Percentiles rank a stretch among this genome's conserved stretches.
Conservation (phyloP, 2,329 filamentous ascomycete species). For the Trichocomaceae sp. region DNA sequence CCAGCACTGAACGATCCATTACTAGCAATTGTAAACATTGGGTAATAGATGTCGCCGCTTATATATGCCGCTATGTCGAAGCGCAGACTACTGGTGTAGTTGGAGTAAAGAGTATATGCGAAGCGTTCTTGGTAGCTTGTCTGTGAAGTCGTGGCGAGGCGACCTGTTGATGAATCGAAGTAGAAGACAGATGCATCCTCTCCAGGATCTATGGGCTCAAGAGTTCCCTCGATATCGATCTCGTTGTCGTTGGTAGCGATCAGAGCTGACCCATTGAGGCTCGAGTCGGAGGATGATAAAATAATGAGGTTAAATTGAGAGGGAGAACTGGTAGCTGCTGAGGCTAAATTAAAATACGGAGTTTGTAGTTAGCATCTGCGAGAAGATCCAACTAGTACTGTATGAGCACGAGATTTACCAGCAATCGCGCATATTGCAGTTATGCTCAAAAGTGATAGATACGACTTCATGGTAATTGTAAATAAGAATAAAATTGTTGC, state of each 20-base stretch:
- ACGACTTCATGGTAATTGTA: background rate
- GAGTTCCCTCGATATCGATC: background rate
- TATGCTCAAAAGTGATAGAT: background rate
- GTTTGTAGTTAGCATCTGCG: background rate
- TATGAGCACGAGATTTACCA: background rate
- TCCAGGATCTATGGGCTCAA: background rate
- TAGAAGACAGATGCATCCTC: background rate
- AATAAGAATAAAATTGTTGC: no score
- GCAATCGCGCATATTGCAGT: background rate
- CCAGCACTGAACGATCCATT: background rate
- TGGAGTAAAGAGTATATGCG: conserved; percentile 4
- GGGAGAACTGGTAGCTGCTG: background rate
- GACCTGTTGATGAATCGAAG: background rate
- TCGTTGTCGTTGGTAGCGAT: background rate
- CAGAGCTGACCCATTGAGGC: background rate
- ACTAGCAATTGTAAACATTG: background rate
- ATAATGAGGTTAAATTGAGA: conserved; percentile 5
- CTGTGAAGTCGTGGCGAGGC: background rate
- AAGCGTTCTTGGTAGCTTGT: background rate
- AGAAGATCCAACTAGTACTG: background rate
- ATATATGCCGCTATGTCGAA: background rate
- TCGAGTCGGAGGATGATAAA: background rate
- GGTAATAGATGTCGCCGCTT: background rate
- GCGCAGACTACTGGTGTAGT: conserved; percentile 4
- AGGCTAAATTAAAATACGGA: background rate